Evolutionary conservation across 1,284 basidiomycete genomes (phyloP), one percentile per base, ranked within the genome.

Genomic region (Inonotus hispidus): DNA sequence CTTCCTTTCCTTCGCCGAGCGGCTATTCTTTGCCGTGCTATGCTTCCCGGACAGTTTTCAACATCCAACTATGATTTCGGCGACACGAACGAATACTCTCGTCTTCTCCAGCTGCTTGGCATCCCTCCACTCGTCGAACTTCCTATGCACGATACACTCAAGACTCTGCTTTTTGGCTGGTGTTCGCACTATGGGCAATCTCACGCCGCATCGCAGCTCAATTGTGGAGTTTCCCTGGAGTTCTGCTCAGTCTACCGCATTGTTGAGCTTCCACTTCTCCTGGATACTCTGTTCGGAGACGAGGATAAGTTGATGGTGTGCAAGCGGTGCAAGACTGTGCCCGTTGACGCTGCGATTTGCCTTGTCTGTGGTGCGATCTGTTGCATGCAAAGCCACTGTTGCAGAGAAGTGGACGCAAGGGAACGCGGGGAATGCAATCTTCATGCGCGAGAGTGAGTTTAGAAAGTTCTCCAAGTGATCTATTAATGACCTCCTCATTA

Each of bases 351-450:
- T 7, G 96, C 95, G 0, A 84, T 99, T 2, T 99, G 96, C 72
- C 74, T 98, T 63, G 80, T 95, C 56, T 99, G 97, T 68, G 96
- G 96, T 1, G 80, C 86, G 49, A 84, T 90, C 16, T 87, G 93
- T 7, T 99, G 97, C 71, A 84, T 95, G 75, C 92, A 95, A 70
- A 92, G 92, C 66, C 90, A 95, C 68, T 99, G 96, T 70, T 99
- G 96, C 72, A 81, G 82, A 66, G 92, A 95, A 67, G 69, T 76
- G 25, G 88, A 93, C 52, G 78, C 77, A 46, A 76, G 82, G 58
- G 73, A 84, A 62, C 73, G 91, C 78, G 76, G 86, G 38, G 97
- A 99, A 72, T 98, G 96, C 74, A 99, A 98, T 72, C 85, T 92
- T 77, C 97, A 99, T 72, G 91, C 90, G 66, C 82, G 93, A 80